phyloP scores from a whole-genome alignment of 441 rosid species.

The Omphalea diandra region DNA sequence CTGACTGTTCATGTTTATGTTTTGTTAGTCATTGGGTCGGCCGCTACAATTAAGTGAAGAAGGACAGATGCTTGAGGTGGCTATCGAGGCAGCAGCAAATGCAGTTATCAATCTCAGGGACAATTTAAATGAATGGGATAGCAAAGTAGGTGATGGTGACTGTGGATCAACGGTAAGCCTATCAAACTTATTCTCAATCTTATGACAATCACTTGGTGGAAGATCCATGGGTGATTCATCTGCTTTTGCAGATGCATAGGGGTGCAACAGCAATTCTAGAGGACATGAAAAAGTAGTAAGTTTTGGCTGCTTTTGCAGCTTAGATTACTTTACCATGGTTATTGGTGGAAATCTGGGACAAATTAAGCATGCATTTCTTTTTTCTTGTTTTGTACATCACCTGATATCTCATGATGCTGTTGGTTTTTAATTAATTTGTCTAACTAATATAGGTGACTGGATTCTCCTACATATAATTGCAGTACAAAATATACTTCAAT shows the following conservation, averaged over 20 bases:
- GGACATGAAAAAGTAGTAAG: conserved; percentile 83
- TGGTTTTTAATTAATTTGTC: neutral
- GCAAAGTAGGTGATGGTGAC: conserved; percentile 96
- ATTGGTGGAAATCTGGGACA: neutral
- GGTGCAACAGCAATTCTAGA: conserved; percentile 86
- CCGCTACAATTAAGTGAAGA: conserved; percentile 66
- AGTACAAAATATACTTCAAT: neutral
- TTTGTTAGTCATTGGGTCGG: conserved; percentile 56
- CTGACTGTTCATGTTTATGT: too few relatives aligned
- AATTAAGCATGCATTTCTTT: neutral
- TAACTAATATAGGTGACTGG: neutral
- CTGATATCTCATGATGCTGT: neutral
- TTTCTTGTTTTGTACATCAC: neutral
- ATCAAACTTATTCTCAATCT: conserved; percentile 15
- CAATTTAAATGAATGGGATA: conserved; percentile 88
- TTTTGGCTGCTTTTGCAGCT: conserved; percentile 8
- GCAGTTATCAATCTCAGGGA: conserved; percentile 64
- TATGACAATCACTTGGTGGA: conserved; percentile 16
- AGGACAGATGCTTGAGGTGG: conserved; percentile 71
- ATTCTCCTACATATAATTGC: neutral
- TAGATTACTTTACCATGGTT: neutral
- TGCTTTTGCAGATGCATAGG: conserved; percentile 65
- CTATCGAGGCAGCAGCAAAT: conserved; percentile 86
- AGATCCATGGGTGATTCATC: conserved; percentile 15
- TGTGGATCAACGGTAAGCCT: conserved; percentile 95